Evolutionary conservation across 352 stramenopile genomes (phyloP).

Genomic region (Phytophthora sansomeana): DNA sequence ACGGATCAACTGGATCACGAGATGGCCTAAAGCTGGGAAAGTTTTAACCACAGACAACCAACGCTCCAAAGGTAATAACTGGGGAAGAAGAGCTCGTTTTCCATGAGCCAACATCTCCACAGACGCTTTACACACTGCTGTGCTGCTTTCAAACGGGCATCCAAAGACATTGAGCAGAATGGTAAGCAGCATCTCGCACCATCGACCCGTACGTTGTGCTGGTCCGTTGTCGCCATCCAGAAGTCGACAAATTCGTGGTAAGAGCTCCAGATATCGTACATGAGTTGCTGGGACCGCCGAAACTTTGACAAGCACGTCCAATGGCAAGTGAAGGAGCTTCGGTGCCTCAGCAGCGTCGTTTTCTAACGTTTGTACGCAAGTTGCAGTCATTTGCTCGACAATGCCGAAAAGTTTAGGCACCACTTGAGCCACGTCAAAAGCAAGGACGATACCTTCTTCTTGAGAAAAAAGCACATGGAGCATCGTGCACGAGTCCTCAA

Average conservation of each 20-base stretch:
- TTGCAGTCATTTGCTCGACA: conserved; percentile 29
- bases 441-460: conserved; percentile 50
- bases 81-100: conserved; percentile 47
- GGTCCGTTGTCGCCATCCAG: conserved; percentile 28
- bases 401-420: conserved; percentile 61
- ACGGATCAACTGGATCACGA: conserved; percentile 67
- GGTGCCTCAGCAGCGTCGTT: conserved; percentile 21
- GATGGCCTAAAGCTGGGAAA: conserved; percentile 41
- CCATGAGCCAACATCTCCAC: conserved; percentile 34
- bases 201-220: conserved; percentile 25
- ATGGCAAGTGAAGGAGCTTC: conserved; percentile 46
- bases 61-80: conserved; percentile 61
- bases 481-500: conserved; percentile 58
- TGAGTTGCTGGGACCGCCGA: conserved; percentile 48
- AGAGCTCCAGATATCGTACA: conserved; percentile 44
- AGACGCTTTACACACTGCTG: not conserved
- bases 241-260: conserved; percentile 40
- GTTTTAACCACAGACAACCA: conserved; percentile 53
- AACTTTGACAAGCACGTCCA: conserved; percentile 59
- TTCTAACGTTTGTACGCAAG: not conserved
- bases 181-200: conserved; percentile 46
- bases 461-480: conserved; percentile 53
- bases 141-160: conserved; percentile 31
- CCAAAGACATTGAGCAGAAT: conserved; percentile 77
- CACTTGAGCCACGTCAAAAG: conserved; percentile 62